A percentile compares a stretch with the other conserved stretches of the same genome.
Conservation (phyloP, 768 basidiomycete species). For the Heimioporus sp. region DNA sequence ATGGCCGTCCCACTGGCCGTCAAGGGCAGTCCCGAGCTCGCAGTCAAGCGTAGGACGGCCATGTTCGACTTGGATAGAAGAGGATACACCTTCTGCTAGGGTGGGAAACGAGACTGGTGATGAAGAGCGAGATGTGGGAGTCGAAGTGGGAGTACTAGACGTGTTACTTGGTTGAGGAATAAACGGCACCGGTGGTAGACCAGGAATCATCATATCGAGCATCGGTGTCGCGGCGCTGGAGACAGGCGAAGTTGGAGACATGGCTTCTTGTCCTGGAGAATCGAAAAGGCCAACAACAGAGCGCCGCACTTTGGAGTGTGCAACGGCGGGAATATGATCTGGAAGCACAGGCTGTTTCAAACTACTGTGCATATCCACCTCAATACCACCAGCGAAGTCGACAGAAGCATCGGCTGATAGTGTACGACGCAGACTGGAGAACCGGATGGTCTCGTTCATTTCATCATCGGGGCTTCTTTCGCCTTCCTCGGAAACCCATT, state of each 20-base stretch:
- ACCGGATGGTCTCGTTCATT: slow-evolving; percentile 30
- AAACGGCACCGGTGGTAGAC: slow-evolving; percentile 32
- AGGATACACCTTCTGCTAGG: slow-evolving; percentile 6
- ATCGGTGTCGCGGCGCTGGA: slow-evolving; percentile 19
- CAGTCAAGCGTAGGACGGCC: slow-evolving; percentile 45
- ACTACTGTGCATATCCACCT: slow-evolving; percentile 26
- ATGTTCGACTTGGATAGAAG: neutral
- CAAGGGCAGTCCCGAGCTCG: slow-evolving; percentile 57
- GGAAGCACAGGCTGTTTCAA: slow-evolving; percentile 11
- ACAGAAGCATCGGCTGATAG: slow-evolving; percentile 20
- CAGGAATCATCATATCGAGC: slow-evolving; percentile 33
- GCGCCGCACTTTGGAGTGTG: slow-evolving; percentile 39
- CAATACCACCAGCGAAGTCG: slow-evolving; percentile 21
- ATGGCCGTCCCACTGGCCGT: slow-evolving; percentile 18
- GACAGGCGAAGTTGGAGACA: slow-evolving; percentile 8
- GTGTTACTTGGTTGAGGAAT: slow-evolving; percentile 32
- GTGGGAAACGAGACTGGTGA: slow-evolving; percentile 16
- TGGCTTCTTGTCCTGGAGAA: slow-evolving; percentile 16
- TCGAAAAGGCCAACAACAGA: slow-evolving; percentile 67
- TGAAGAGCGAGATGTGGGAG: slow-evolving; percentile 14
- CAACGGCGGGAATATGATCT: slow-evolving; percentile 17
- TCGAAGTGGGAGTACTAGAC: slow-evolving; percentile 4
- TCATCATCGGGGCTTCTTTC: slow-evolving; percentile 31
- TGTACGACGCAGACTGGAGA: slow-evolving; percentile 27
- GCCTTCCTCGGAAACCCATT: slow-evolving; percentile 44